Evolutionary conservation across 192 early-diverging fungal species (phyloP), one percentile per base, ranked within the genome.

Genomic region (Linnemannia zychae): DNA sequence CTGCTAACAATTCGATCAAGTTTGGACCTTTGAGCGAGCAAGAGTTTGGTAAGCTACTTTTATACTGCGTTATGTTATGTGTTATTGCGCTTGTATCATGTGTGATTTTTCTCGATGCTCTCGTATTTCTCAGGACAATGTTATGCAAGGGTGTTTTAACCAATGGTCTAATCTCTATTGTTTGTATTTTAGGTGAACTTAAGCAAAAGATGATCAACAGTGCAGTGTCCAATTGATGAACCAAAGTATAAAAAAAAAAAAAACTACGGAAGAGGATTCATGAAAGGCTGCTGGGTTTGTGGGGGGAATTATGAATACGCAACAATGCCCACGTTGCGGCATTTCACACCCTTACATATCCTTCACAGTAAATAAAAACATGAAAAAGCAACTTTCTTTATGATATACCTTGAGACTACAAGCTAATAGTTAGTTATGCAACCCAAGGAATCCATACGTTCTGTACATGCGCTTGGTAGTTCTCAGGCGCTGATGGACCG

Each of bases 381-480:
- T 0, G 11, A 68, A 18, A 13, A 15, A n/a, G 40, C 46, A 48
- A 46, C 46, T 17, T 28, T 3, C 13, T 48, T 48, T 71, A 28
- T 71, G 38, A 17, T n/a, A 12, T 18, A n/a, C n/a, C n/a, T n/a
- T n/a, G n/a, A n/a, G 37, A 15, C 17, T 46, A 20, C 24, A n/a
- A 28, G 9, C 9, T 18, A 18, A 31, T 15, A 4, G 17, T 57
- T 17, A 73, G 38, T 85, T 77, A 44, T 76, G 49, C 18, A 85
- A 20, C 2, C 83, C 83, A 73, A 91, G 52, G 81, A 95, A 95
- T 13, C 89, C 89, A 88, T 94, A 95, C 17, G 91, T 92, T 68
- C 93, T 63, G 40, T 91, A 91, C 92, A 95, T 94, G 22, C 94
- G 87, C 75, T 91, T 86, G 11, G 93, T 73, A 0, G 92, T 91